phyloP scores from a whole-genome alignment of 441 rosid genomes.

The Macaranga tanarius region DNA sequence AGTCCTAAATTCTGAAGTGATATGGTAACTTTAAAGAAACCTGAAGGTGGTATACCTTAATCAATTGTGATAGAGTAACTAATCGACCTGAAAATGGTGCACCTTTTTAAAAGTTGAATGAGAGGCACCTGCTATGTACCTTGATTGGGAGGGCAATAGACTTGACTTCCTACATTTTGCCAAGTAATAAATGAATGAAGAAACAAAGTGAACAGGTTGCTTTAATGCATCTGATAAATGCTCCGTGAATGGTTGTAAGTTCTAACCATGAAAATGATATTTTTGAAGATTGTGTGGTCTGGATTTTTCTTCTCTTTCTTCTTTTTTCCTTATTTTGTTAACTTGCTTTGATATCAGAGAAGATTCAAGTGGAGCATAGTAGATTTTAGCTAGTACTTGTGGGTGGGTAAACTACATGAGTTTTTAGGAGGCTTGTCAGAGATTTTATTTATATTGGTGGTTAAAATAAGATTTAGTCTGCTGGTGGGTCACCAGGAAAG shows the following conservation, averaged over 20 bases:
- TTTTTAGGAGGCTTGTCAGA: not conserved
- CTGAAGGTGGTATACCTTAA: not conserved
- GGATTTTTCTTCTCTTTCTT: not conserved
- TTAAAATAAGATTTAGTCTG: not conserved
- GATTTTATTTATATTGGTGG: not conserved
- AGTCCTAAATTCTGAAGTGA: not conserved
- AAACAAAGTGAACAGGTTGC: not conserved
- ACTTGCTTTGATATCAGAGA: not conserved
- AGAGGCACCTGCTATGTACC: not conserved
- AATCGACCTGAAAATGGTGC: not conserved
- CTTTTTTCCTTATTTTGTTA: not conserved
- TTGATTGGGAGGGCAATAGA: not conserved
- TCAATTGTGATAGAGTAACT: not conserved
- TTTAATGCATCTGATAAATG: not conserved
- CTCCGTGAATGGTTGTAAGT: not conserved
- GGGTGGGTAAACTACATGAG: not conserved
- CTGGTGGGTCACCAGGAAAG: not conserved
- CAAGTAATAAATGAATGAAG: not conserved
- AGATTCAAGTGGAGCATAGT: not conserved
- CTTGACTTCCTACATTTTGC: not conserved
- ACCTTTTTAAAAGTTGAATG: not conserved
- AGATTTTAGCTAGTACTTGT: not conserved
- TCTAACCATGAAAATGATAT: not conserved
- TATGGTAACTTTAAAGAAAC: not conserved
- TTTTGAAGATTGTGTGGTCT: not conserved